Evolutionary conservation across 2,329 filamentous ascomycete genomes (phyloP), one percentile per base, ranked within the genome.

Genomic region (Alternaria sp.): DNA sequence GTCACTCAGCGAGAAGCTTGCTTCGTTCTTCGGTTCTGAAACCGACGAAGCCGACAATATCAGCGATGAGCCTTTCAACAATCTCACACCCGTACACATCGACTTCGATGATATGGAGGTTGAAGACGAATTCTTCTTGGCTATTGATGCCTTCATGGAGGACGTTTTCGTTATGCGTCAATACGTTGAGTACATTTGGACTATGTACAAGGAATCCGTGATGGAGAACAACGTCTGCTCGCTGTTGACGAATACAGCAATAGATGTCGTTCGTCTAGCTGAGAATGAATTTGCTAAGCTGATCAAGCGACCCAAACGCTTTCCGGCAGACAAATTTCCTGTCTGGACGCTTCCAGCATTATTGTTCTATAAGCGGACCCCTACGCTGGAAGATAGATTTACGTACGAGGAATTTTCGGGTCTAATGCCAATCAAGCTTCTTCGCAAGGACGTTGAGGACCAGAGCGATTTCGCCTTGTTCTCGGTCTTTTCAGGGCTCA

Each of bases 371-470:
- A 36, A 36, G 32, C 7, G 32, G 7, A 9, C 32, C 1, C 32
- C 32, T 36, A 3, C 7, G 13, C 32, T 36, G 4, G 13, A 32
- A 4, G 3, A 32, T 1, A 15, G 3, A 4, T 32, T 32, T 2
- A 32, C 30, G 1, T 4, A 8, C 0, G 30, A 32, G 13, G 6
- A 32, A 15, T 8, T 32, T 32, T 2, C 30, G 2, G 28, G 1
- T 32, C 3, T 32, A 3, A 8, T 0, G 0, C 30, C 6, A 1
- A 8, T 32, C 6, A 15, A 36, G 13, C 32, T 9, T 0, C 0
- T 0, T 9, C 32, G 7, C 13, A 5, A 2, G 0, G 32, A 9
- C 2, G 0, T 2, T 36, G 13, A 36, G 32, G 32, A 36, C 32
- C 7, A 36, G 13, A 36, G 32, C 13, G 32, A 36, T 2, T 36